Conservation (phyloP, 176 grass and related monocot species). For the Musa itinerans region DNA sequence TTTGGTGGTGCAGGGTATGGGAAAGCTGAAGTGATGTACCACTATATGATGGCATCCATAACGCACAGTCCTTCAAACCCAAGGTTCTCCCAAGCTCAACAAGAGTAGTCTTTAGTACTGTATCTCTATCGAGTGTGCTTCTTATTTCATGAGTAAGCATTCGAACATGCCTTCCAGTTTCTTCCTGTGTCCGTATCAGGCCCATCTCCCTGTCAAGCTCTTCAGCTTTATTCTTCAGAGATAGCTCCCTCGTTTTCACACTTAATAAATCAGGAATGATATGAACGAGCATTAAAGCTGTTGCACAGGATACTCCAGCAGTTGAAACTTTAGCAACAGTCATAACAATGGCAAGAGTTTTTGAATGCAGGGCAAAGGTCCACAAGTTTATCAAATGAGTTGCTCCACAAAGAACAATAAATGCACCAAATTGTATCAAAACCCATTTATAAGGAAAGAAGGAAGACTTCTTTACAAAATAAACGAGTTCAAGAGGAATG, state of each 20-base stretch:
- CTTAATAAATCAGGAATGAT: too few relatives aligned
- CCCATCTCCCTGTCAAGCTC: constrained; percentile 46
- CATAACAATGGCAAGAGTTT: constrained; percentile 45
- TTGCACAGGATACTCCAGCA: constrained; percentile 8
- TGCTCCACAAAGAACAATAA: too few relatives aligned
- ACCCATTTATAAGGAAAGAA: too few relatives aligned
- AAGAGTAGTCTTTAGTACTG: constrained; percentile 64
- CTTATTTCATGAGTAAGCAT: constrained; percentile 53
- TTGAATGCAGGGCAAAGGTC: constrained; percentile 47
- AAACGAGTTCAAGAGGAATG: too few relatives aligned
- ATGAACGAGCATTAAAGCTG: too few relatives aligned
- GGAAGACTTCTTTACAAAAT: too few relatives aligned
- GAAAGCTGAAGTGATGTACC: constrained; percentile 27
- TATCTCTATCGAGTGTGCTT: constrained; percentile 13
- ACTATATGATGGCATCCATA: constrained; percentile 59
- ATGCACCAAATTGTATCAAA: too few relatives aligned
- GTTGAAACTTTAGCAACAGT: constrained; percentile 45
- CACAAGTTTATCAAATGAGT: constrained; percentile 58
- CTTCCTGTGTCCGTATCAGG: constrained; percentile 42
- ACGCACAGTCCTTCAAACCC: constrained; percentile 49
- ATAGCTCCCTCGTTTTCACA: too few relatives aligned
- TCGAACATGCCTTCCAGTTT: constrained; percentile 37
- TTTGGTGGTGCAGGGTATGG: constrained; percentile 22
- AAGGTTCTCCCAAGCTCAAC: constrained; percentile 61
- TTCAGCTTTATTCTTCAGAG: too few relatives aligned